phyloP scores from a whole-genome alignment of 805 yeast species.

The Yarrowia yakushimensis region DNA sequence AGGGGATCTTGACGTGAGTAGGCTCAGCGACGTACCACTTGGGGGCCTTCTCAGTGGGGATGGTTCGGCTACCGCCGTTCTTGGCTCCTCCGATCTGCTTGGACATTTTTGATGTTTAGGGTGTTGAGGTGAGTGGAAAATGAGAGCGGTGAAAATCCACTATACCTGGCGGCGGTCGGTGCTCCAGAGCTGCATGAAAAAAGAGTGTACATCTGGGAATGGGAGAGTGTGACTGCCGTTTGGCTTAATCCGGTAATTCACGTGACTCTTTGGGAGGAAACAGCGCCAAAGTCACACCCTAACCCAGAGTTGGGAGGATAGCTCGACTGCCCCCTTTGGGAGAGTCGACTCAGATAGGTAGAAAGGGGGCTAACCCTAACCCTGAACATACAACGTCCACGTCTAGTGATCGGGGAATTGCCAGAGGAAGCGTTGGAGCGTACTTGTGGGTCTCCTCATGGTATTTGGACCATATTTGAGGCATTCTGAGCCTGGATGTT shows the following conservation, averaged over 20 bases:
- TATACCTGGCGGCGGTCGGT: constrained; percentile 10
- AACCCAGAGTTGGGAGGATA: not conserved
- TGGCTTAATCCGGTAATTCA: not conserved
- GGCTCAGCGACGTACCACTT: constrained; percentile 85
- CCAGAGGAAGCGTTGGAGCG: too few relatives aligned
- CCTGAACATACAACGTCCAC: too few relatives aligned
- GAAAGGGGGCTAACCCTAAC: not conserved
- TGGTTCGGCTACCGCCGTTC: constrained; percentile 39
- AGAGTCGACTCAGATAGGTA: not conserved
- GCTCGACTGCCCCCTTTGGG: not conserved
- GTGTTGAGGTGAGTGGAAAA: constrained; percentile 22
- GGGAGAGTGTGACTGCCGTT: constrained; percentile 6
- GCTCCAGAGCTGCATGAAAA: constrained; percentile 11
- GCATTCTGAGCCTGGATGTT: too few relatives aligned
- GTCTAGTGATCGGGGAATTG: too few relatives aligned
- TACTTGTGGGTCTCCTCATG: too few relatives aligned
- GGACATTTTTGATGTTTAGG: constrained; percentile 20
- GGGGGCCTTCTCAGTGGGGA: constrained; percentile 47
- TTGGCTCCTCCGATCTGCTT: constrained; percentile 32
- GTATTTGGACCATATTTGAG: too few relatives aligned
- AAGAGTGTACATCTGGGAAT: constrained; percentile 21
- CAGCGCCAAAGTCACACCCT: not conserved
- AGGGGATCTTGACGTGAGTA: constrained; percentile 71
- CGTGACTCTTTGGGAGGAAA: constrained; percentile 13
- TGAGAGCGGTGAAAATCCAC: constrained; percentile 24